A percentile compares a stretch with the other conserved stretches of the same genome.
Conservation (phyloP, 1,139 yeast species). For the Candida sp. region DNA sequence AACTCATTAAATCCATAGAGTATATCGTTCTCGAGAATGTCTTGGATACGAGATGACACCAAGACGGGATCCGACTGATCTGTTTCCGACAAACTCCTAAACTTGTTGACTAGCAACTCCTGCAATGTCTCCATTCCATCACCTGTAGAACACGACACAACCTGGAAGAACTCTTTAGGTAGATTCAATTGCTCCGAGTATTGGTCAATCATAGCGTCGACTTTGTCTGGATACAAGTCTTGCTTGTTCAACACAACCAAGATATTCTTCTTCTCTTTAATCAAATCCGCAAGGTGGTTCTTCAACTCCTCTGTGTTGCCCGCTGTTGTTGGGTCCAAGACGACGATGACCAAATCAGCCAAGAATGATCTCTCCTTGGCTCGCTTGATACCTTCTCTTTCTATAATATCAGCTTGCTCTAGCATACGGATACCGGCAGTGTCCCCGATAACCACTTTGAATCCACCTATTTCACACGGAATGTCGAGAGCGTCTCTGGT, state of each 20-base stretch:
- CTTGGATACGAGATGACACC: conserved; percentile 77
- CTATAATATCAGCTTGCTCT: conserved; percentile 60
- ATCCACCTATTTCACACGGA: conserved; percentile 83
- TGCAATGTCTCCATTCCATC: conserved; percentile 59
- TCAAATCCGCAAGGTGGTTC: conserved; percentile 24
- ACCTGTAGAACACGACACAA: conserved; percentile 67
- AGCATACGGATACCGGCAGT: conserved; percentile 88
- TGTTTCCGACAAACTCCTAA: conserved; percentile 53
- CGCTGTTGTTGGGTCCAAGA: conserved; percentile 24
- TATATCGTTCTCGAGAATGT: conserved; percentile 74
- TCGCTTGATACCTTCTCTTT: conserved; percentile 79
- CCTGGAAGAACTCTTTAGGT: conserved; percentile 31
- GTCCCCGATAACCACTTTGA: conserved; percentile 83
- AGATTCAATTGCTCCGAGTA: conserved; percentile 28
- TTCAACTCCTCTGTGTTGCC: conserved; percentile 24
- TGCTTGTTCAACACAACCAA: conserved; percentile 61
- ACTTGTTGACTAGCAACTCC: conserved; percentile 24
- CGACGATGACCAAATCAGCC: conserved; percentile 66
- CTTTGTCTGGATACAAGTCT: conserved; percentile 46
- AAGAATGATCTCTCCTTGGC: conserved; percentile 62
- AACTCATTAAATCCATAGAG: conserved; percentile 73
- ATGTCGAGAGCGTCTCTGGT: conserved; percentile 90
- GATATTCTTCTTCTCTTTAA: conserved; percentile 26
- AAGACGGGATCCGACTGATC: conserved; percentile 63
- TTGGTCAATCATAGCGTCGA: conserved; percentile 19